phyloP scores from a whole-genome alignment of 2,329 filamentous ascomycete genomes.

The Amylocarpus encephaloides region DNA sequence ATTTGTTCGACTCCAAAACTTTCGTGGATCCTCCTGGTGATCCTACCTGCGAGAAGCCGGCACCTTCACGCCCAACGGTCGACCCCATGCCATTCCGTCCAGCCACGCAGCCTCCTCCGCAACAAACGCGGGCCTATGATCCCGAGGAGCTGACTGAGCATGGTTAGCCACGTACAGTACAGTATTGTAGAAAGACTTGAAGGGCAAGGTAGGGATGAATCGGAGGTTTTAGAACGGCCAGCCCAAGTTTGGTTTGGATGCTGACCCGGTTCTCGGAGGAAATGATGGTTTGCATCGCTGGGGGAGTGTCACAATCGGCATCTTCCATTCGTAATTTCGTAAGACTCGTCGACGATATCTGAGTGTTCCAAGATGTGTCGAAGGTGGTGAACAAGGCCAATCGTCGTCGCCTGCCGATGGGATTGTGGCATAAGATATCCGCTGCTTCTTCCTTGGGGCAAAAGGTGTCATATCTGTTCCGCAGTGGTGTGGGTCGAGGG shows the following conservation, averaged over 20 bases:
- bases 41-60: not conserved
- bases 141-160: not conserved
- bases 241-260: not conserved
- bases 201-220: not conserved
- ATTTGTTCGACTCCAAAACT: not conserved
- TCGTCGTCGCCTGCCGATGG: no score
- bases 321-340: not conserved
- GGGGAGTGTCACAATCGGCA: not conserved
- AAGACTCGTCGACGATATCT: no score
- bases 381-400: no score
- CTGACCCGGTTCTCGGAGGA: slow-evolving; percentile 1
- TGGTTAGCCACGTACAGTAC: no score
- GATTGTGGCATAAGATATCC: no score
- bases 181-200: not conserved
- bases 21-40: not conserved
- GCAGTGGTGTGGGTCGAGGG: no score
- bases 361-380: no score
- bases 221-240: not conserved
- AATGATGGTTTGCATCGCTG: not conserved
- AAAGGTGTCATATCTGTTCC: no score
- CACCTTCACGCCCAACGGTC: not conserved
- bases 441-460: no score
- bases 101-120: not conserved
- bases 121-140: not conserved
- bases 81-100: not conserved